These are phyloP conservation scores for Hansenula sp. DNA, from an alignment of 1,139 yeast genomes.

Conservation along the genomic window DNA sequence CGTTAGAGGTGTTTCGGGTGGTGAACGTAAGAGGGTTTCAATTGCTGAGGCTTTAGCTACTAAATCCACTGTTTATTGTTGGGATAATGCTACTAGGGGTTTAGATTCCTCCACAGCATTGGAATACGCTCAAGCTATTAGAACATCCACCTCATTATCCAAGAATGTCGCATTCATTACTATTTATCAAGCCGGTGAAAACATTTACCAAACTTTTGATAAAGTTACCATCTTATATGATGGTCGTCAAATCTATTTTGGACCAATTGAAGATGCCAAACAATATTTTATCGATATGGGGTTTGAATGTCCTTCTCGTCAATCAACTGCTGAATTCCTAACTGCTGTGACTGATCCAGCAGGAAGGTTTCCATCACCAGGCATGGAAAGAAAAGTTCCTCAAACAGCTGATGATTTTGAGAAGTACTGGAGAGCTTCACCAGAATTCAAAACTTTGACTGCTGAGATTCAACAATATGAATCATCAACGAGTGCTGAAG, in stretches of 20 bases:
- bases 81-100: constrained; percentile 66
- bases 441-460: constrained; percentile 38
- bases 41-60: constrained; percentile 59
- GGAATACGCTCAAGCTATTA: constrained; percentile 40
- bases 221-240: constrained; percentile 39
- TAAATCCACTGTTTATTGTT: constrained; percentile 48
- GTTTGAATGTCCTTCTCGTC: constrained; percentile 49
- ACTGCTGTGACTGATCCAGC: constrained; percentile 59
- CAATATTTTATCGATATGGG: constrained; percentile 45
- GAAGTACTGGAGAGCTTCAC: constrained; percentile 58
- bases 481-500: constrained; percentile 32
- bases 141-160: constrained; percentile 34
- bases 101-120: constrained; percentile 57
- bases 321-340: constrained; percentile 55
- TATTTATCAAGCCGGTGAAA: constrained; percentile 44
- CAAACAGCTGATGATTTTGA: constrained; percentile 68
- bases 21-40: constrained; percentile 81
- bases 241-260: constrained; percentile 43
- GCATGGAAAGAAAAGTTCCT: constrained; percentile 62
- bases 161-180: constrained; percentile 40
- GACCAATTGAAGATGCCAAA: constrained; percentile 38
- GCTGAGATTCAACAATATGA: constrained; percentile 45
- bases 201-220: constrained; percentile 43
- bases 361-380: constrained; percentile 46
- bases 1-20: constrained; percentile 80